Conservation (phyloP, 306 rosid species). For the Arachis hypogaea region DNA sequence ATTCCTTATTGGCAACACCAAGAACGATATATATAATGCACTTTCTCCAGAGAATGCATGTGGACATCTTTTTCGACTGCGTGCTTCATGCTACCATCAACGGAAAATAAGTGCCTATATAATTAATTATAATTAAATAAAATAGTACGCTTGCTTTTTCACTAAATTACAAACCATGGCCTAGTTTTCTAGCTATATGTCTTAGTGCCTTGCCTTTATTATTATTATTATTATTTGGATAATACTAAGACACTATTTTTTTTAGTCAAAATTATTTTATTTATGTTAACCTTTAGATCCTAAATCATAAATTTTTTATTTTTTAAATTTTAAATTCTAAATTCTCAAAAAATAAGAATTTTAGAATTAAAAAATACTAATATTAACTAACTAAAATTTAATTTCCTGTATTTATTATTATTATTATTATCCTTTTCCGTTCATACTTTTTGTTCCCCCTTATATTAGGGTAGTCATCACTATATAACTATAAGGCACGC, state of each 20-base stretch:
- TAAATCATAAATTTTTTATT: too few species aligned
- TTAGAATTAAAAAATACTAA: too few species aligned
- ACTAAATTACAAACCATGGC: slow-evolving; percentile 46
- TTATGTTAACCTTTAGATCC: too few species aligned
- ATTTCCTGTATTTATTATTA: too few species aligned
- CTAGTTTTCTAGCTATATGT: neutral
- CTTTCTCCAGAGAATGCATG: slow-evolving; percentile 39
- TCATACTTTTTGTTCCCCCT: too few species aligned
- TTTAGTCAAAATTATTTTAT: too few species aligned
- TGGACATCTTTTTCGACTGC: slow-evolving; percentile 45
- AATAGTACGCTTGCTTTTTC: slow-evolving; percentile 35
- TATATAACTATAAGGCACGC: neutral
- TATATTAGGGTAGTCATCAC: neutral
- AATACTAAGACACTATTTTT: too few species aligned
- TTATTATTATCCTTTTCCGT: too few species aligned
- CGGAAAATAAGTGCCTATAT: neutral
- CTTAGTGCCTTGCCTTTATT: slow-evolving; percentile 16
- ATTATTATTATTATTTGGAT: too few species aligned
- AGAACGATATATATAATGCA: slow-evolving; percentile 36
- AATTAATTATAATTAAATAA: neutral
- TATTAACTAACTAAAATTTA: too few species aligned
- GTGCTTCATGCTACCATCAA: slow-evolving; percentile 29
- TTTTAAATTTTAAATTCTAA: too few species aligned
- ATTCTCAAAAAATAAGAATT: too few species aligned
- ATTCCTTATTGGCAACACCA: neutral